Evolutionary conservation across 768 basidiomycete species (phyloP).

Genomic region (Termitomyces sp.): DNA sequence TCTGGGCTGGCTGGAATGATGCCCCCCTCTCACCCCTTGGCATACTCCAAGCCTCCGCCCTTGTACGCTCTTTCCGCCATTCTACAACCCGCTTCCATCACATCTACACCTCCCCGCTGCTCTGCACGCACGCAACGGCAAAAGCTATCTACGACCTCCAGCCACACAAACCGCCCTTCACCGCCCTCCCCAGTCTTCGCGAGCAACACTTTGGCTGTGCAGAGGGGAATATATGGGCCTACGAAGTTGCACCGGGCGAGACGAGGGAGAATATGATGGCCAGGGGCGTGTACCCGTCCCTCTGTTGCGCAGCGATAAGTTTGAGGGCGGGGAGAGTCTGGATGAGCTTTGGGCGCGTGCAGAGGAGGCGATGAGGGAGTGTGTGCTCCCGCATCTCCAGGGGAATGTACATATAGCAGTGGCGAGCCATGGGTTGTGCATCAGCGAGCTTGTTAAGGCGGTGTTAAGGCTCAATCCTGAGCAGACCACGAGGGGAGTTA

Average conservation of each 20-base stretch:
- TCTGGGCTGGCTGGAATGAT: conserved; percentile 82
- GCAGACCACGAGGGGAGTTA: conserved; percentile 33
- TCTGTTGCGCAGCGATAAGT: conserved; percentile 43
- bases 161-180: conserved; percentile 52
- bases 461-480: conserved; percentile 49
- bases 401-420: conserved; percentile 56
- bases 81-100: conserved; percentile 42
- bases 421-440: conserved; percentile 74
- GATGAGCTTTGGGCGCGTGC: conserved; percentile 60
- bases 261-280: conserved; percentile 43
- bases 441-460: conserved; percentile 55
- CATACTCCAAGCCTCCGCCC: conserved; percentile 55
- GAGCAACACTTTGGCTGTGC: conserved; percentile 74
- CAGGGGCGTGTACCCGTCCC: conserved; percentile 50
- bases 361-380: conserved; percentile 44
- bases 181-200: conserved; percentile 50
- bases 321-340: conserved; percentile 65
- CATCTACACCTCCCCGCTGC: conserved; percentile 67
- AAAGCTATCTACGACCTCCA: conserved; percentile 51
- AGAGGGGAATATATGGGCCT: conserved; percentile 58
- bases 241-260: conserved; percentile 23
- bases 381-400: conserved; percentile 56
- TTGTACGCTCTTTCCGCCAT: conserved; percentile 46
- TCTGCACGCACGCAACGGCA: conserved; percentile 62
- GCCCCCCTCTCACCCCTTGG: conserved; percentile 72